Evolutionary conservation across 768 basidiomycete species (phyloP).

Genomic region (Kwoniella heveanensis): DNA sequence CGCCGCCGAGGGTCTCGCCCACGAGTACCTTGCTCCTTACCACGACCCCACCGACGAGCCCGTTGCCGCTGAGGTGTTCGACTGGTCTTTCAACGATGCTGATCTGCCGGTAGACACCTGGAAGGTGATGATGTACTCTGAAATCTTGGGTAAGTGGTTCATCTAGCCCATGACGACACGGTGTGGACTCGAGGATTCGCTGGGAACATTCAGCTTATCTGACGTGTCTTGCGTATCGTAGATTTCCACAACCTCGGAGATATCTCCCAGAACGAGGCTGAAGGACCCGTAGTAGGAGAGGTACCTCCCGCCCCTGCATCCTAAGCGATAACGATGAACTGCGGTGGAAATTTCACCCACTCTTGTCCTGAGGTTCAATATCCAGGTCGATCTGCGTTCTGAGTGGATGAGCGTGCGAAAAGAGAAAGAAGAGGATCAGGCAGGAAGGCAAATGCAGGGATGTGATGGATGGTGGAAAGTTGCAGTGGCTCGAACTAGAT

Average conservation of each 20-base stretch:
- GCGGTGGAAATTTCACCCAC: not conserved
- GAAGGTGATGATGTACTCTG: slow-evolving; percentile 99
- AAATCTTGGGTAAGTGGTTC: slow-evolving; percentile 79
- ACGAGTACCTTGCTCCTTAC: slow-evolving; percentile 94
- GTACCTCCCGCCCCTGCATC: slow-evolving; percentile 37
- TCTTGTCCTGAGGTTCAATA: too few species aligned
- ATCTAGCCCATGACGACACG: too few species aligned
- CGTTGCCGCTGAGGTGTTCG: slow-evolving; percentile 87
- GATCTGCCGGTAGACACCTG: slow-evolving; percentile 97
- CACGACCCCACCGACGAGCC: slow-evolving; percentile 99
- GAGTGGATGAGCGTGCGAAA: not conserved
- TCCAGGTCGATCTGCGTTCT: too few species aligned
- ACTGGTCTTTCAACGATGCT: slow-evolving; percentile 99
- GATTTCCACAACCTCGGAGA: slow-evolving; percentile 58
- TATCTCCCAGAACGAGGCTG: slow-evolving; percentile 51
- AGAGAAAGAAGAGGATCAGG: not conserved
- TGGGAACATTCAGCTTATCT: not conserved
- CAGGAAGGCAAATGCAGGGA: too few species aligned
- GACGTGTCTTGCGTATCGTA: slow-evolving; percentile 13
- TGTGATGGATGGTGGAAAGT: not conserved
- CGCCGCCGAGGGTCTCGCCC: slow-evolving; percentile 82
- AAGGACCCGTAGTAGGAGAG: slow-evolving; percentile 55
- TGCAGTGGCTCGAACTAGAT: not conserved
- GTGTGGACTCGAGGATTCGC: too few species aligned
- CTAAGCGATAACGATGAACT: slow-evolving; percentile 10